Evolutionary conservation across 1,139 yeast genomes (phyloP).

Genomic region (Candida pseudoviswanathii): DNA sequence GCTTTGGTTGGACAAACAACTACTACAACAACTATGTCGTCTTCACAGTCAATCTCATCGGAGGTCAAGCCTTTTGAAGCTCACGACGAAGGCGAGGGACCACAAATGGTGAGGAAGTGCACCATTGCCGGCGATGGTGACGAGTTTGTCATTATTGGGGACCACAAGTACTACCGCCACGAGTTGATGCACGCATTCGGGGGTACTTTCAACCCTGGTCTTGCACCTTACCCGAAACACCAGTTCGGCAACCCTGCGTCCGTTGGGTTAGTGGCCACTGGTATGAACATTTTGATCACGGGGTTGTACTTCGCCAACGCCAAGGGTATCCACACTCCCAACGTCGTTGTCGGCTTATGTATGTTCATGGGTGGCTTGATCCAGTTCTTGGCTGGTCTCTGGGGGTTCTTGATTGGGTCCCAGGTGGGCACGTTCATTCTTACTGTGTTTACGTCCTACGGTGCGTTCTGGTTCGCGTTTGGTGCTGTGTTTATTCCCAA

Average conservation of each 20-base stretch:
- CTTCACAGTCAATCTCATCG: background rate
- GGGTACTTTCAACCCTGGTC: slow-evolving; percentile 36
- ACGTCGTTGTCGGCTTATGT: slow-evolving; percentile 45
- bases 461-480: slow-evolving; percentile 73
- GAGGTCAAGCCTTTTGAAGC: background rate
- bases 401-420: slow-evolving; percentile 66
- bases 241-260: slow-evolving; percentile 59
- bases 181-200: slow-evolving; percentile 44
- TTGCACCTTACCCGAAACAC: slow-evolving; percentile 7
- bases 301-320: slow-evolving; percentile 45
- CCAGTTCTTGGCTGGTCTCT: slow-evolving; percentile 64
- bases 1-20: background rate
- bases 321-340: slow-evolving; percentile 37
- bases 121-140: slow-evolving; percentile 22
- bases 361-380: slow-evolving; percentile 52
- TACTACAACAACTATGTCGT: background rate
- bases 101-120: background rate
- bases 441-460: slow-evolving; percentile 66
- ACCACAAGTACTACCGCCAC: slow-evolving; percentile 32
- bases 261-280: slow-evolving; percentile 56
- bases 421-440: slow-evolving; percentile 50
- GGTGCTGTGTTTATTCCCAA: slow-evolving; percentile 58
- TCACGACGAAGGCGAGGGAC: background rate
- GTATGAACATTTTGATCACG: slow-evolving; percentile 49
- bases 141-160: slow-evolving; percentile 31